phyloP scores from a whole-genome alignment of 2,329 filamentous ascomycete genomes.

The Xylariaceae sp. region DNA sequence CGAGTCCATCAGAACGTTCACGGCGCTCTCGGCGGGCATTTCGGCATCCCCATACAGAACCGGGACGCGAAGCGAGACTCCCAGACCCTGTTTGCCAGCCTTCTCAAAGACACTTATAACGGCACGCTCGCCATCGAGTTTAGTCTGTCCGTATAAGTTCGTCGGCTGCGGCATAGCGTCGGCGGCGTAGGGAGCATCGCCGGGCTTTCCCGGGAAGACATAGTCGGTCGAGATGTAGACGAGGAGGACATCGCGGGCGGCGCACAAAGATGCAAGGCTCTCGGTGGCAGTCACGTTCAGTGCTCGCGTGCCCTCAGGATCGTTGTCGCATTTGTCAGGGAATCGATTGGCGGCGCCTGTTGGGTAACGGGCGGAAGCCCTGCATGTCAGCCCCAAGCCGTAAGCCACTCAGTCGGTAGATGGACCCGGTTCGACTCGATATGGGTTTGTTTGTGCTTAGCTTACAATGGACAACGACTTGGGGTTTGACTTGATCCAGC shows the following conservation, averaged over 20 bases:
- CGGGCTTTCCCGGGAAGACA: slow-evolving; percentile 67
- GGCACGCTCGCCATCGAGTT: slow-evolving; percentile 58
- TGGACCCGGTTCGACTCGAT: no score
- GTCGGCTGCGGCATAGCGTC: slow-evolving; percentile 63
- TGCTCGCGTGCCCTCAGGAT: slow-evolving; percentile 69
- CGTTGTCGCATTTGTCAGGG: slow-evolving; percentile 77
- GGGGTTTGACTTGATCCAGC: slow-evolving; percentile 56
- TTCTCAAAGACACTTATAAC: slow-evolving; percentile 59
- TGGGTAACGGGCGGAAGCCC: no score
- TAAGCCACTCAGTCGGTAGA: no score
- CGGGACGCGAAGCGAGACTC: slow-evolving; percentile 73
- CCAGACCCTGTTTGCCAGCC: slow-evolving; percentile 49
- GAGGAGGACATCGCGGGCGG: slow-evolving; percentile 56
- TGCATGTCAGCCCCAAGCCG: no score
- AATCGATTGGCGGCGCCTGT: slow-evolving; percentile 81
- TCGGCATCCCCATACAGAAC: slow-evolving; percentile 79
- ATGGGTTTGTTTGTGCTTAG: no score
- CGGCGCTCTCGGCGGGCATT: slow-evolving; percentile 69
- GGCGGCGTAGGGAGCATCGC: slow-evolving; percentile 79
- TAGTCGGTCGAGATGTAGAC: slow-evolving; percentile 84
- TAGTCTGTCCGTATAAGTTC: slow-evolving; percentile 68
- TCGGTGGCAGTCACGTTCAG: slow-evolving; percentile 72
- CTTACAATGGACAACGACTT: slow-evolving; percentile 78
- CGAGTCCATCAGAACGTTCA: slow-evolving; percentile 74
- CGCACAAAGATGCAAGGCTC: slow-evolving; percentile 62